Evolutionary conservation across 106 monocot genomes (phyloP).

Genomic region (Phalaenopsis aphrodite): DNA sequence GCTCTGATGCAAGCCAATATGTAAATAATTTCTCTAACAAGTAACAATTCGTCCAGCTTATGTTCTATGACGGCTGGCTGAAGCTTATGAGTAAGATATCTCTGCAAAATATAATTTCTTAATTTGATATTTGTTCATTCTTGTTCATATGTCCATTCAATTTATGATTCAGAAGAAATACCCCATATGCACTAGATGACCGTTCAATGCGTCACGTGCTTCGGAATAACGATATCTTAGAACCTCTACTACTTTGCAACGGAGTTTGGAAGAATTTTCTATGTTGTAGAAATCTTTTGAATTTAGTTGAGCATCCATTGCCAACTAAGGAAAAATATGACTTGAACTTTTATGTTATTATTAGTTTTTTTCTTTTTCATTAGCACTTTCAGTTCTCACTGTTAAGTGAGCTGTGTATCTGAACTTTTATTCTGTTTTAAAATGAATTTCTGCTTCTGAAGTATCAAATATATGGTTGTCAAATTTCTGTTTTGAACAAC

Average conservation of each 20-base stretch:
- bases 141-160: neutral
- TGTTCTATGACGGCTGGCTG: conserved; percentile 44
- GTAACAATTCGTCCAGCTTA: conserved; percentile 30
- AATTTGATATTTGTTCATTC: neutral
- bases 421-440: too few species aligned
- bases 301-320: conserved; percentile 30
- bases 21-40: conserved; percentile 15
- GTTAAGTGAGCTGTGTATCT: too few species aligned
- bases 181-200: neutral
- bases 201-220: neutral
- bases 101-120: neutral
- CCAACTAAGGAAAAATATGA: conserved; percentile 44
- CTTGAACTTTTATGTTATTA: conserved; percentile 50
- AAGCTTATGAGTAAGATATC: conserved; percentile 51
- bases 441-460: too few species aligned
- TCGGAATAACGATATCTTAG: neutral
- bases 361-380: too few species aligned
- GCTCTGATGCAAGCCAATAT: conserved; percentile 4
- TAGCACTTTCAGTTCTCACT: too few species aligned
- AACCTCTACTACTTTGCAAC: conserved; percentile 2
- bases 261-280: conserved; percentile 44
- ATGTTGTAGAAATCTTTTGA: conserved; percentile 51
- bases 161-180: neutral
- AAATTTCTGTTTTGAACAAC: too few species aligned
- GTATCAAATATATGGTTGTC: too few species aligned